phyloP scores from a whole-genome alignment of 805 yeast genomes.

The Zygosaccharomyces kombuchaensis region DNA sequence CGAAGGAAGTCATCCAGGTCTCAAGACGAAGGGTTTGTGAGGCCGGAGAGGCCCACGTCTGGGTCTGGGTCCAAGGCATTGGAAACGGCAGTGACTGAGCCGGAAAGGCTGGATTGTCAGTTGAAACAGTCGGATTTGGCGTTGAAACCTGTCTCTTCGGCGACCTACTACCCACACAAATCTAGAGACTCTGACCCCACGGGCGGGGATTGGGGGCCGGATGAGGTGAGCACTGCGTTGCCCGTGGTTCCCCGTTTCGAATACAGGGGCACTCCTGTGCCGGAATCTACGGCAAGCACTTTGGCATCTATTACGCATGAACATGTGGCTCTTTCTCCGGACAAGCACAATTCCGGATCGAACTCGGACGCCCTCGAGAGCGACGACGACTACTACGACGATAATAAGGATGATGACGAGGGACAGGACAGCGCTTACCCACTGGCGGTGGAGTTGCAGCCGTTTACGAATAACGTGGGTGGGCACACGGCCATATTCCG shows the following conservation, averaged over 20 bases:
- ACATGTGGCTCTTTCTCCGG: slow-evolving; percentile 4
- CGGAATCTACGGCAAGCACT: slow-evolving; percentile 1
- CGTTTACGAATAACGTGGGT: slow-evolving; percentile 92
- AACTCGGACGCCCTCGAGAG: slow-evolving; percentile 10
- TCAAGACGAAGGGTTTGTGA: slow-evolving; percentile 1
- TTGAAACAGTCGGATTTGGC: slow-evolving; percentile 13
- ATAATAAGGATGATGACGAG: slow-evolving; percentile 22
- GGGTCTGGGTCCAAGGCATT: background rate
- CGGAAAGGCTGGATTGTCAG: background rate
- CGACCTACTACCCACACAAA: slow-evolving; percentile 67
- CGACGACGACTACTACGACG: slow-evolving; percentile 8
- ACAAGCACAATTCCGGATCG: slow-evolving; percentile 7
- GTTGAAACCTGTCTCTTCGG: slow-evolving; percentile 62
- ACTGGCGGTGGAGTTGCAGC: slow-evolving; percentile 81
- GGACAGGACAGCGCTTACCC: slow-evolving; percentile 46
- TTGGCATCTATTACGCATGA: slow-evolving; percentile 14
- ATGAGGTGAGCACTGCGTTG: slow-evolving; percentile 5
- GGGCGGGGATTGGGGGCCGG: slow-evolving; percentile 12
- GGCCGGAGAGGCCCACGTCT: background rate
- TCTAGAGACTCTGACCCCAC: slow-evolving; percentile 31
- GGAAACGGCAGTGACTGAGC: background rate
- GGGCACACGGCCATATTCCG: slow-evolving; percentile 97
- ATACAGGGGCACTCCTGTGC: background rate
- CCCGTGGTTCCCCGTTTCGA: slow-evolving; percentile 10
- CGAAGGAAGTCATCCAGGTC: slow-evolving; percentile 13